Base-by-base conservation (phyloP, 306 rosid genomes). In the Gleditsia sinensis region DNA sequence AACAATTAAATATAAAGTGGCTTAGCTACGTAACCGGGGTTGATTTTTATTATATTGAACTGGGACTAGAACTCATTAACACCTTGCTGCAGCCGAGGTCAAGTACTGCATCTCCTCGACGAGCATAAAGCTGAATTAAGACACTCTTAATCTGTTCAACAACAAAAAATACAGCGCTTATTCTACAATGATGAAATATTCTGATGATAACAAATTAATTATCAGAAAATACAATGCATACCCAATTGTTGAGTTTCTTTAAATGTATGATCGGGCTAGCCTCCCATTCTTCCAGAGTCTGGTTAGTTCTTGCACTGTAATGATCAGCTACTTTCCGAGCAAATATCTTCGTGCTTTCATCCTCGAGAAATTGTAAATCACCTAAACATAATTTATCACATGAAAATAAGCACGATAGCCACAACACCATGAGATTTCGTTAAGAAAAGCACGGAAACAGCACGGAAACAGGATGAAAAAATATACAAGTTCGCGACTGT, bases 61-160 rank as follows among this genome's bases (percentile, higher is more conserved):
- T 30, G 54, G 72, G 16, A 67, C 39, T 65, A 32, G 59, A 85
- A 78, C 51, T 30, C 45, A 27, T 36, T 54, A 72, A 63, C 79
- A 94, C 99, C 99, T 94, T 94, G 85, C 99, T 97, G 75, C 99
- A 94, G 63, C 96, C 99, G 27, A 94, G 93, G 82, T 94, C 99
- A 72, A 92, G 92, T 55, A 92, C 97, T 23, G 97, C 96, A 74
- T 92, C 99, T 40, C 97, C 96, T 54, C 84, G 74, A 7, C 91
- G 83, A 53, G 99, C 85, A 60, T 92, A 88, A 53, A 92, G 99
- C 77, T 94, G 99, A 92, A 94, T 92, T 60, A 94, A 78, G 74
- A 94, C 99, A 46, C 99, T 94, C 85, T 94, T 94, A 82, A 94
- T 94, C 99, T 94, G 94, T 72, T 75, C 68, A 59, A 76, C 8